These are phyloP conservation scores for Cercospora sesami DNA, from an alignment of 2,329 filamentous ascomycete species.

Conservation along the genomic window DNA sequence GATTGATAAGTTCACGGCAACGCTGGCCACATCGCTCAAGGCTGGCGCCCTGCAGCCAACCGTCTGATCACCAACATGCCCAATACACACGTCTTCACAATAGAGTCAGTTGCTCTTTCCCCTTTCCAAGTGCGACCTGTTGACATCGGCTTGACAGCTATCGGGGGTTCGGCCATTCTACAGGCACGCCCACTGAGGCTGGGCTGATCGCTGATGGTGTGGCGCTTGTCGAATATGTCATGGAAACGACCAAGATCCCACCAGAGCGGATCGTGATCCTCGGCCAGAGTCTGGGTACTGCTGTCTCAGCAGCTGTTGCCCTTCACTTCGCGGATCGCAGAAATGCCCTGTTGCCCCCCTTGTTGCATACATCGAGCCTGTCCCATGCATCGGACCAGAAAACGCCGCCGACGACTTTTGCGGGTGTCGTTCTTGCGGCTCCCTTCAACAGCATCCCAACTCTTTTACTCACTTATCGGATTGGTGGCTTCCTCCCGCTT, in stretches of 20 bases:
- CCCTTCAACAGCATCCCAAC: slow-evolving; percentile 73
- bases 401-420: slow-evolving; percentile 61
- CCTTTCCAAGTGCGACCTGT: neutral
- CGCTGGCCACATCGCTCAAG: slow-evolving; percentile 80
- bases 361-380: slow-evolving; percentile 14
- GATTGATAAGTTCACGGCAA: slow-evolving; percentile 57
- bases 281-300: slow-evolving; percentile 87
- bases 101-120: slow-evolving; percentile 54
- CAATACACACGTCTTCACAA: slow-evolving; percentile 75
- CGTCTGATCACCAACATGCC: slow-evolving; percentile 73
- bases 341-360: slow-evolving; percentile 24
- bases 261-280: slow-evolving; percentile 74
- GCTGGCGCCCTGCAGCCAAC: slow-evolving; percentile 73
- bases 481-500: slow-evolving; percentile 75
- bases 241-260: slow-evolving; percentile 63
- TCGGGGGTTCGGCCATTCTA: slow-evolving; percentile 80
- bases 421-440: slow-evolving; percentile 75
- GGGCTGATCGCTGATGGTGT: slow-evolving; percentile 80
- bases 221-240: slow-evolving; percentile 70
- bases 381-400: neutral
- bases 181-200: slow-evolving; percentile 74
- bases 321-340: slow-evolving; percentile 60
- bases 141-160: slow-evolving; percentile 52
- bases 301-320: slow-evolving; percentile 72
- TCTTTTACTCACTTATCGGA: slow-evolving; percentile 74